Base-by-base conservation (phyloP, 2,329 filamentous ascomycete species). In the Falciphora oryzae region DNA sequence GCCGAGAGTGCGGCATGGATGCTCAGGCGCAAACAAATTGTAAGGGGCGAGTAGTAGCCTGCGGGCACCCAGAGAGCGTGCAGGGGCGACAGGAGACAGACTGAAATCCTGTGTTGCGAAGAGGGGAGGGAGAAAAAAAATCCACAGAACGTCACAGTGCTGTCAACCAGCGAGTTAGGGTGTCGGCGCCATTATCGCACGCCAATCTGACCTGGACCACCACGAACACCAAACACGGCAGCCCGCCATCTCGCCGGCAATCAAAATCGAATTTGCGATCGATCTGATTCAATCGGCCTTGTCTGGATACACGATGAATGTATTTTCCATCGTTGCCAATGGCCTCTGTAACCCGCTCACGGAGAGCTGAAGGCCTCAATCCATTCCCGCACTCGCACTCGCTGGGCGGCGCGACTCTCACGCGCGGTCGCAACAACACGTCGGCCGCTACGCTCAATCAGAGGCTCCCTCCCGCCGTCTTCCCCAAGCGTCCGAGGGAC, bases 311-410 rank as follows among this genome's bases (percentile, higher is more conserved):
- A 65, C 65, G 63, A 70, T 70, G 69, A 57, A 67, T 27, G 67
- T 65, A 65, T 68, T 67, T 64, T 58, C 66, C 61, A 63, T 63
- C 38, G 67, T 67, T 65, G 67, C 64, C 69, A 57, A 70, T 69
- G 68, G 66, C 67, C 65, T 64, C 67, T 28, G 67, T 67, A 63
- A 70, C 69, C 38, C 69, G 69, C 63, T 68, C 69, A 66, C 68
- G 69, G 57, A 67, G 68, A 57, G 64, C 67, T 38, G 67, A 69
- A 57, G 56, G 62, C 62, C 56, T 44, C 53, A 59, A 18, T 25
- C 57, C 56, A 29, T 57, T 59, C 29, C n/a, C 61, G 28, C 50
- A 32, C 25, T 35, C 35, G n/a, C 53, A 58, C 27, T 35, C 58
- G 58, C 58, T 60, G 58, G 22, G 27, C 44, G 18, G 44, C 58